Base-by-base conservation (phyloP, 768 basidiomycete genomes). In the Tremella mesenterica region DNA sequence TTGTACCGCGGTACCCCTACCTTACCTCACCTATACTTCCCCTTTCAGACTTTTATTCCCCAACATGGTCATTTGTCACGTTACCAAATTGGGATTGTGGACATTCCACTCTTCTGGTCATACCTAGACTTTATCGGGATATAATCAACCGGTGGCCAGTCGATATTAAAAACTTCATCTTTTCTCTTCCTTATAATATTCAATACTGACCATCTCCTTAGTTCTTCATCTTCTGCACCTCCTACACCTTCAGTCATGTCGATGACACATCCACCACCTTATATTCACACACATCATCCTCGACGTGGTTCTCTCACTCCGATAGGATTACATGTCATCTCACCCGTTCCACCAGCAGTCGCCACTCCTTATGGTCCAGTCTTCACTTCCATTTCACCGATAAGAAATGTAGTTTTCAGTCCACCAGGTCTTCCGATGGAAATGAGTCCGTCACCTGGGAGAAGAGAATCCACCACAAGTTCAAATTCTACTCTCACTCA, bases 241-340 rank as follows among this genome's bases (percentile, higher is more conserved):
- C 54, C 68, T 4, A 62, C 58, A 18, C 65, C 68, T 1, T 65
- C 65, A 7, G 61, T 60, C 25, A 56, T 56, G 13, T 46, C 63
- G 20, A 53, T 61, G 23, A 62, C 65, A 1, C 68, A 70, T 57
- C 72, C 72, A 1, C 63, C 72, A 13, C 52, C 57, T 48, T 73
- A 58, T 56, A 73, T 73, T 23, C 72, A 73, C 44, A 73, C 72
- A n/a, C 70, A 73, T 50, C 70, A 70, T 49, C 72, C 72, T n/a
- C 62, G 70, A 26, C 62, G 72, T 4, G 61, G 61, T 7, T 70
- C 68, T 8, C 57, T 69, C 31, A 70, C 66, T 1, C 72, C 72
- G 9, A 54, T 70, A 8, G 70, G 67, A 8, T 60, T 73, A 2
- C 62, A 73, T 41, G 60, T 70, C 29, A 71, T 73, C 46, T 70